A percentile compares a stretch with the other conserved stretches of the same genome.
phyloP scores from a whole-genome alignment of 805 yeast species.

The Trichomonascus vanleenenianus region DNA sequence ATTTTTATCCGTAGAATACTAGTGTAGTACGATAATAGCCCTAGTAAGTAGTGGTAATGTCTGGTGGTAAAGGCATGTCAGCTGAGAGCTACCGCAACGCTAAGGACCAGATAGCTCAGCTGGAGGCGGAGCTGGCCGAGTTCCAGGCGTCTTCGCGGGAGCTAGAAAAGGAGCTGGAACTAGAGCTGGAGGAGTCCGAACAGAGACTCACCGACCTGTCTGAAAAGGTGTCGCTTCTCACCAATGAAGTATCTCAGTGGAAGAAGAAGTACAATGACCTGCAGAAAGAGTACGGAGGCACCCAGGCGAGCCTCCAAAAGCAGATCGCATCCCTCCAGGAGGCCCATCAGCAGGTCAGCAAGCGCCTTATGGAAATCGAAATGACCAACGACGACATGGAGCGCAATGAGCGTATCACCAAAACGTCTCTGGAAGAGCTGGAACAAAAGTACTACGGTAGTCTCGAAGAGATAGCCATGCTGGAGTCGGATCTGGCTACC shows the following conservation, averaged over 20 bases:
- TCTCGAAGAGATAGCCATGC: conserved; percentile 33
- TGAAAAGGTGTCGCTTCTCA: conserved; percentile 17
- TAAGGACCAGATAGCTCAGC: conserved; percentile 32
- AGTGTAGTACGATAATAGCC: no score
- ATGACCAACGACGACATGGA: conserved; percentile 38
- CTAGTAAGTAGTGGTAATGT: no score
- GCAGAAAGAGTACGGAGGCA: conserved; percentile 23
- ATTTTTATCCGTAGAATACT: no score
- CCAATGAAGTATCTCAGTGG: conserved; percentile 23
- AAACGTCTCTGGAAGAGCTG: conserved; percentile 29
- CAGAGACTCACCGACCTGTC: conserved; percentile 20
- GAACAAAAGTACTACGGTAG: conserved; percentile 30
- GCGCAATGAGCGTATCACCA: conserved; percentile 33
- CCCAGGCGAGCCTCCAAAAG: conserved; percentile 19
- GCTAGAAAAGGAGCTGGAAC: conserved; percentile 39
- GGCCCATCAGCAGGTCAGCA: conserved; percentile 27
- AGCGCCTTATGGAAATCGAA: conserved; percentile 35
- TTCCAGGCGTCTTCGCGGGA: conserved; percentile 38
- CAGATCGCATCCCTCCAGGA: conserved; percentile 24
- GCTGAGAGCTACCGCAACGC: conserved; percentile 9
- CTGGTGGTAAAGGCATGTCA: no score
- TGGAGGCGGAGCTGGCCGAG: conserved; percentile 36
- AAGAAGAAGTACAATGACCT: conserved; percentile 23
- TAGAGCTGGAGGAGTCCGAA: conserved; percentile 33
- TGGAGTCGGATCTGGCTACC: conserved; percentile 32